Base-by-base conservation (phyloP, 1,139 yeast species). In the Sugiyamaella neomexicana region DNA sequence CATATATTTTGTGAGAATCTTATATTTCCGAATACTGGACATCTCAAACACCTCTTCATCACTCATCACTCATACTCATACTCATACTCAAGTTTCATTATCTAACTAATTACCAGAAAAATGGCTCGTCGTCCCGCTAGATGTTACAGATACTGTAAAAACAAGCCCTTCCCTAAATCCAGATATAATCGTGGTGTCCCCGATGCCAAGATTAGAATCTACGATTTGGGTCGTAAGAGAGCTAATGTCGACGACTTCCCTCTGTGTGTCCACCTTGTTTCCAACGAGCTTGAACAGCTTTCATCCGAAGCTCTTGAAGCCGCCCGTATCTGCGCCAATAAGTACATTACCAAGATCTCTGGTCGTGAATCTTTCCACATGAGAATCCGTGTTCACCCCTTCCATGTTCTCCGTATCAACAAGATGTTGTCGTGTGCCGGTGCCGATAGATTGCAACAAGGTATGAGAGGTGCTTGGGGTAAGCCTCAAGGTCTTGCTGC, bases 391-490 rank as follows among this genome's bases (percentile, higher is more conserved):
- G 99, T 91, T 75, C 99, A 93, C 81, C 99, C 99, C 72, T 95
- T 88, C 98, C 99, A 93, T 85, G 99, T 95, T 70, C 87, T 93
- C 80, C 89, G 99, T 83, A 93, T 93, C 85, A 93, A 93, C 93
- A 93, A 93, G 88, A 93, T 93, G 99, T 89, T 93, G 96, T 93
- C 99, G 75, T 93, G 99, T 85, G 99, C 99, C 82, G 99, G 99
- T 88, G 99, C 99, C 77, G 99, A 93, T 91, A 89, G 99, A 88
- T 86, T 93, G 81, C 99, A 93, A 84, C 98, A 95, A 83, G 99
- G 99, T 89, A 93, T 93, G 99, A 91, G 99, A 89, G 96, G 96
- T 85, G 99, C 99, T 76, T 93, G 98, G 98, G 99, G 99, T 89
- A 93, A 93, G 83, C 99, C 99, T 74, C 97, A 91, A 74, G 99